phyloP scores from a whole-genome alignment of 192 early-diverging fungal species.

The Podila verticillata region DNA sequence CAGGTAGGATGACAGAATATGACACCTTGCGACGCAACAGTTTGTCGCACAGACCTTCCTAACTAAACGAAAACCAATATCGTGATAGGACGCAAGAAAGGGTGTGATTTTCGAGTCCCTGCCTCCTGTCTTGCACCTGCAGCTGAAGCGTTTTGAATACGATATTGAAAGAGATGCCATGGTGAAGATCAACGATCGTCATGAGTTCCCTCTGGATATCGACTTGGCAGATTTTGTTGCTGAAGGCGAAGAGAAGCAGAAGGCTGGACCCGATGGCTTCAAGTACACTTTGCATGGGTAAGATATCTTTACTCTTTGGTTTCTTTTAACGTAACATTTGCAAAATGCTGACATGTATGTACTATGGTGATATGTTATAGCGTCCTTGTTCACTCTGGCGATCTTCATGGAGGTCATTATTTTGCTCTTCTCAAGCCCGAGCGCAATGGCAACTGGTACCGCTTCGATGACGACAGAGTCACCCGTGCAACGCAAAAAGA shows the following conservation, averaged over 20 bases:
- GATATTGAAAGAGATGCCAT: slow-evolving; percentile 88
- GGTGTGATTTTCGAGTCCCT: slow-evolving; percentile 94
- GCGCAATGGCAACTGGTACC: slow-evolving; percentile 84
- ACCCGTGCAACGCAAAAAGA: slow-evolving; percentile 80
- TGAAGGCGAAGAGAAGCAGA: slow-evolving; percentile 67
- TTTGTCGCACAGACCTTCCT: too few relatives aligned
- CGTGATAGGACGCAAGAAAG: slow-evolving; percentile 84
- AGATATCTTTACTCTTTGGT: background rate
- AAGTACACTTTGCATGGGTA: slow-evolving; percentile 91
- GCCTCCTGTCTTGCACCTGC: slow-evolving; percentile 95
- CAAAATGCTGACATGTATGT: background rate
- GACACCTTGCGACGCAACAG: too few relatives aligned
- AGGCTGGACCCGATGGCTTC: slow-evolving; percentile 59
- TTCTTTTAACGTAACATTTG: background rate
- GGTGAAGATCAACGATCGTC: slow-evolving; percentile 98
- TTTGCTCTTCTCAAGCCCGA: slow-evolving; percentile 89
- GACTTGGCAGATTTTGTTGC: slow-evolving; percentile 87
- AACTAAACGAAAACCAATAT: background rate
- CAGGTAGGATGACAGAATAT: slow-evolving; percentile 57
- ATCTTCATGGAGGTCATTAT: slow-evolving; percentile 94
- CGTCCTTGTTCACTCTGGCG: slow-evolving; percentile 96
- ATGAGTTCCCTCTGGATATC: slow-evolving; percentile 91
- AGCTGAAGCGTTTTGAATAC: slow-evolving; percentile 98
- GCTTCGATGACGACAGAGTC: slow-evolving; percentile 97
- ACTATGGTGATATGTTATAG: slow-evolving; percentile 40